Conservation (phyloP, 345 rosid species). For the Noccaea bulbosa region DNA sequence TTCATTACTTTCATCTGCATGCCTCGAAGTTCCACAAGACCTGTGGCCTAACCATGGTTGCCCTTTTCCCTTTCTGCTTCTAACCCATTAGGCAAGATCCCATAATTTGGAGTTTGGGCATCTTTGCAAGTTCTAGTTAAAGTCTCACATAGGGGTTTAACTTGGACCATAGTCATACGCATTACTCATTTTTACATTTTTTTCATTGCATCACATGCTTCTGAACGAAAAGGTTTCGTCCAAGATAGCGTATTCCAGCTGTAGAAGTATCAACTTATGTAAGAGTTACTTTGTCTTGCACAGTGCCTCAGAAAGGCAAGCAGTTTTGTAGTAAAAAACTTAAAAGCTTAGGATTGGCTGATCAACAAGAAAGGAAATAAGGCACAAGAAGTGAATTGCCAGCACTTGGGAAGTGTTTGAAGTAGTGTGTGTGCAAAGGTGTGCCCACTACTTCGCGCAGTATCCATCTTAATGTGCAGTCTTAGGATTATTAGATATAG, state of each 20-base stretch:
- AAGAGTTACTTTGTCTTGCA: slow-evolving; percentile 44
- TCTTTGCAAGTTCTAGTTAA: slow-evolving; percentile 52
- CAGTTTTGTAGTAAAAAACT: slow-evolving; percentile 44
- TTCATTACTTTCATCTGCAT: slow-evolving; percentile 38
- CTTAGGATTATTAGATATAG: slow-evolving; percentile 67
- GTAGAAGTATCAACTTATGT: slow-evolving; percentile 48
- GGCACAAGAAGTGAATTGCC: slow-evolving; percentile 54
- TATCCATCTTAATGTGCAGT: slow-evolving; percentile 57
- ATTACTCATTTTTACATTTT: slow-evolving; percentile 42
- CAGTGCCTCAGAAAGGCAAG: slow-evolving; percentile 44
- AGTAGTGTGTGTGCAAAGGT: slow-evolving; percentile 46
- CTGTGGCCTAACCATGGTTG: slow-evolving; percentile 93
- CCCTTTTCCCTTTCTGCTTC: slow-evolving; percentile 46
- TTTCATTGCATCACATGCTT: slow-evolving; percentile 44
- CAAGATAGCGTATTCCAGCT: slow-evolving; percentile 51
- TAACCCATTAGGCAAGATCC: slow-evolving; percentile 50
- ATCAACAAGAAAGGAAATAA: slow-evolving; percentile 49
- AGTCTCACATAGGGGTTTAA: slow-evolving; percentile 64
- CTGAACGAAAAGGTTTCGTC: slow-evolving; percentile 50
- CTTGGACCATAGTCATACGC: slow-evolving; percentile 47
- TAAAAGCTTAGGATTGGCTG: slow-evolving; percentile 71
- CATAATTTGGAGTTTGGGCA: slow-evolving; percentile 52
- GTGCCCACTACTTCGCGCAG: slow-evolving; percentile 50
- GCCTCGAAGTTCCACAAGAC: slow-evolving; percentile 55
- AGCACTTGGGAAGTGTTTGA: slow-evolving; percentile 44